A percentile compares a stretch with the other conserved stretches of the same genome.
Evolutionary conservation across 768 basidiomycete genomes (phyloP).

Genomic region (Crucibulum laeve): DNA sequence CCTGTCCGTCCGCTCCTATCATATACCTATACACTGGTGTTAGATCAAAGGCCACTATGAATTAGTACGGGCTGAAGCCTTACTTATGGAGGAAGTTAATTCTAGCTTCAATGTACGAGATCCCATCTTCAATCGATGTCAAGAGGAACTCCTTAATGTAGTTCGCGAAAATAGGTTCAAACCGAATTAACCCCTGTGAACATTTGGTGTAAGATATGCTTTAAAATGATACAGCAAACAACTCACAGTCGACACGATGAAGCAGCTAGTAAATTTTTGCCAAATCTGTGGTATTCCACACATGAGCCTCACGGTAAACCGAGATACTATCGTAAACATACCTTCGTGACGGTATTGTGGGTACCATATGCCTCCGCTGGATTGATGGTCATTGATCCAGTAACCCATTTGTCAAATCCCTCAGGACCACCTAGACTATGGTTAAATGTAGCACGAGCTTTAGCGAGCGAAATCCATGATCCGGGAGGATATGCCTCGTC

Average conservation of each 20-base stretch:
- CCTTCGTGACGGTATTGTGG: constrained; percentile 68
- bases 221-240: not conserved
- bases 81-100: constrained; percentile 62
- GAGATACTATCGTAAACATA: constrained; percentile 11
- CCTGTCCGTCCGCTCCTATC: constrained; percentile 50
- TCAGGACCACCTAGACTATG: constrained; percentile 49
- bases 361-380: constrained; percentile 69
- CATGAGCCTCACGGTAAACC: not conserved
- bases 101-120: constrained; percentile 67
- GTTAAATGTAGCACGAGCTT: constrained; percentile 51
- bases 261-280: constrained; percentile 63
- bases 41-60: not conserved
- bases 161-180: constrained; percentile 51
- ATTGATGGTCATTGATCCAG: constrained; percentile 58
- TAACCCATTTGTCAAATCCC: constrained; percentile 68
- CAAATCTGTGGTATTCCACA: constrained; percentile 52
- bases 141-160: constrained; percentile 63
- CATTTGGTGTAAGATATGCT: not conserved
- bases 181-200: constrained; percentile 39
- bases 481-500: constrained; percentile 36
- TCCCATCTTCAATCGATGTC: constrained; percentile 63
- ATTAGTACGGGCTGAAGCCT: constrained; percentile 9
- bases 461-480: constrained; percentile 51
- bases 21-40: constrained; percentile 37
- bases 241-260: constrained; percentile 43